phyloP scores from a whole-genome alignment of 768 basidiomycete genomes.

The Favolaschia claudopus region DNA sequence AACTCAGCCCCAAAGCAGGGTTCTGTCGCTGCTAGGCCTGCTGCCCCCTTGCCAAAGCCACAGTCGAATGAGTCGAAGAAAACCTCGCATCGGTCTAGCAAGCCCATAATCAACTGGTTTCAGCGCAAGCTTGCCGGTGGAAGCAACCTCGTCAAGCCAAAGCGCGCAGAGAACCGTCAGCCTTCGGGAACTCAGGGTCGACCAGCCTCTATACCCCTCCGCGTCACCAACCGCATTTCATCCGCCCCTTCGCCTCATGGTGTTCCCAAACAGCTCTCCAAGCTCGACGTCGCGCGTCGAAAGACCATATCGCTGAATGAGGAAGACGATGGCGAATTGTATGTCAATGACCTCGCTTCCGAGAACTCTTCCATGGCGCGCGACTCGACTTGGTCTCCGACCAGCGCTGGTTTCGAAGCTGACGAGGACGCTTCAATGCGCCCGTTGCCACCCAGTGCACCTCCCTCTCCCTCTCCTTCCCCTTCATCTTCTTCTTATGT shows the following conservation, averaged over 20 bases:
- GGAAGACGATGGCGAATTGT: conserved; percentile 54
- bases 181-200: conserved; percentile 35
- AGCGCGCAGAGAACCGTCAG: conserved; percentile 52
- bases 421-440: conserved; percentile 95
- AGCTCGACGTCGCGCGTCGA: conserved; percentile 44
- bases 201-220: conserved; percentile 36
- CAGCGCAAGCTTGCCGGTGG: conserved; percentile 83
- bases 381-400: conserved; percentile 83
- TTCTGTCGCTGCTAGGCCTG: conserved; percentile 20
- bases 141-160: conserved; percentile 52
- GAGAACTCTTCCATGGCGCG: conserved; percentile 68
- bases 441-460: conserved; percentile 87
- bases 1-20: conserved; percentile 34
- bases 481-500: conserved; percentile 85
- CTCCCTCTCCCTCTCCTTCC: conserved; percentile 87
- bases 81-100: conserved; percentile 72
- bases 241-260: conserved; percentile 53
- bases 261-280: conserved; percentile 40
- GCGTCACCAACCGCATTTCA: conserved; percentile 48
- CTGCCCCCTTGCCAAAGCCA: conserved; percentile 30
- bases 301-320: conserved; percentile 74
- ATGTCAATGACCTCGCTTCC: conserved; percentile 56
- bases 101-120: conserved; percentile 90
- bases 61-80: conserved; percentile 64
- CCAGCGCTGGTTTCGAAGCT: conserved; percentile 78